Conservation (phyloP, 352 stramenopile genomes). For the Phytophthora crassamura region DNA sequence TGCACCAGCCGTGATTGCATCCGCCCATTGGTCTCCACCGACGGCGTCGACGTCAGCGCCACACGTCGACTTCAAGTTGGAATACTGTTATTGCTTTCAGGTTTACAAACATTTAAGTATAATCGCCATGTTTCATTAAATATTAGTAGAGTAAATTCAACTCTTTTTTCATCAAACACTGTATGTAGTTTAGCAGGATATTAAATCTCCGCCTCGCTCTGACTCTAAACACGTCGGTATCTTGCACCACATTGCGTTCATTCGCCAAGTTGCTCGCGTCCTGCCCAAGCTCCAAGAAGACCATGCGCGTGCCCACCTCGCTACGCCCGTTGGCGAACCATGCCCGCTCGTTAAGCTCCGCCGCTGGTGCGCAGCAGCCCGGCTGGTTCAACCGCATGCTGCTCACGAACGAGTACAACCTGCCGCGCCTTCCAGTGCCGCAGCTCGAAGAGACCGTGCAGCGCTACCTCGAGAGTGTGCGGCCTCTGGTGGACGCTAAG, state of each 20-base stretch:
- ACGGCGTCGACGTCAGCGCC: conserved; percentile 22
- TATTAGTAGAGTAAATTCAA: too few relatives aligned
- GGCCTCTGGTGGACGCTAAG: conserved; percentile 72
- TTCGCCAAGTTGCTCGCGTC: conserved; percentile 26
- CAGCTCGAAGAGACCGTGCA: conserved; percentile 89
- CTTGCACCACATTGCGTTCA: conserved; percentile 21
- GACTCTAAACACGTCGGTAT: neutral
- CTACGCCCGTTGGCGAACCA: conserved; percentile 19
- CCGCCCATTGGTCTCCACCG: neutral
- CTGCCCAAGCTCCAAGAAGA: conserved; percentile 12
- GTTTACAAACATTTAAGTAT: neutral
- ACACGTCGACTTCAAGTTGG: conserved; percentile 45
- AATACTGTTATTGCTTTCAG: conserved; percentile 1
- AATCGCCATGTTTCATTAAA: too few relatives aligned
- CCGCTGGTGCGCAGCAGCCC: conserved; percentile 37
- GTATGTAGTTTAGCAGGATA: too few relatives aligned
- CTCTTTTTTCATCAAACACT: too few relatives aligned
- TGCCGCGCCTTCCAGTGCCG: conserved; percentile 88
- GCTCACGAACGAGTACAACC: conserved; percentile 78
- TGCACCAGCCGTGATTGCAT: conserved; percentile 16
- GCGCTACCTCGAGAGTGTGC: conserved; percentile 85
- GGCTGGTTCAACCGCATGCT: conserved; percentile 83
- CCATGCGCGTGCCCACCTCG: conserved; percentile 33
- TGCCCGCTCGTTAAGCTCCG: conserved; percentile 32
- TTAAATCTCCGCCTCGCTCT: too few relatives aligned